Percentiles rank a stretch among this genome's conserved stretches.
Evolutionary conservation across 2,329 filamentous ascomycete species (phyloP).

Genomic region (Kalmusia sp.): DNA sequence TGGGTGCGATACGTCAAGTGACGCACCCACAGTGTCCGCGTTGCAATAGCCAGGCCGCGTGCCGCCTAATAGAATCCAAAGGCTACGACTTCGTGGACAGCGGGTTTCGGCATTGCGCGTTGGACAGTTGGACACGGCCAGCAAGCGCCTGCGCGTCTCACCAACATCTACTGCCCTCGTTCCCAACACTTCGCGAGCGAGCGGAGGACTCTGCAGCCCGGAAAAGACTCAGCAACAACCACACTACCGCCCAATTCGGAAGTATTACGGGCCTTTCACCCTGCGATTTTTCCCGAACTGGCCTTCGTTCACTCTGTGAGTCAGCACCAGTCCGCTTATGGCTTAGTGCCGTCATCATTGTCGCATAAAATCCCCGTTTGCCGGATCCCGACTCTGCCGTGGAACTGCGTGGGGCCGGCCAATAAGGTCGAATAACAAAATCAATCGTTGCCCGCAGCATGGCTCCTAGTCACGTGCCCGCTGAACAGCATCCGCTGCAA

Average conservation of each 20-base stretch:
- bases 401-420: slow-evolving; percentile 26
- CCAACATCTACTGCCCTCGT: slow-evolving; percentile 24
- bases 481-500: slow-evolving; percentile 39
- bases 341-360: slow-evolving; percentile 41
- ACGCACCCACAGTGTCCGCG: slow-evolving; percentile 40
- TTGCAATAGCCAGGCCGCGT: slow-evolving; percentile 42
- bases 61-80: slow-evolving; percentile 38
- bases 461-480: slow-evolving; percentile 48
- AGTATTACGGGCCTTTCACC: slow-evolving; percentile 42
- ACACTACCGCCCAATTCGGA: slow-evolving; percentile 38
- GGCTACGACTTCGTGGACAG: slow-evolving; percentile 36
- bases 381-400: slow-evolving; percentile 25
- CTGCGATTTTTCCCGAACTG: slow-evolving; percentile 30
- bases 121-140: slow-evolving; percentile 31
- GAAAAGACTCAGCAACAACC: slow-evolving; percentile 26
- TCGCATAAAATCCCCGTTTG: slow-evolving; percentile 37
- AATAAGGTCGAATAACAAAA: slow-evolving; percentile 33
- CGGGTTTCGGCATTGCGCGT: slow-evolving; percentile 33
- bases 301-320: slow-evolving; percentile 35
- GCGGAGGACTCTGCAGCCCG: slow-evolving; percentile 27
- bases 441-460: slow-evolving; percentile 26
- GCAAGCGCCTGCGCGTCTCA: slow-evolving; percentile 16
- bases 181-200: slow-evolving; percentile 26
- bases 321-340: slow-evolving; percentile 37
- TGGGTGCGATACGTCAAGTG: slow-evolving; percentile 46